These are phyloP conservation scores for Colletotrichum lindemuthianum DNA, from an alignment of 2,329 filamentous ascomycete species.

Conservation along the genomic window DNA sequence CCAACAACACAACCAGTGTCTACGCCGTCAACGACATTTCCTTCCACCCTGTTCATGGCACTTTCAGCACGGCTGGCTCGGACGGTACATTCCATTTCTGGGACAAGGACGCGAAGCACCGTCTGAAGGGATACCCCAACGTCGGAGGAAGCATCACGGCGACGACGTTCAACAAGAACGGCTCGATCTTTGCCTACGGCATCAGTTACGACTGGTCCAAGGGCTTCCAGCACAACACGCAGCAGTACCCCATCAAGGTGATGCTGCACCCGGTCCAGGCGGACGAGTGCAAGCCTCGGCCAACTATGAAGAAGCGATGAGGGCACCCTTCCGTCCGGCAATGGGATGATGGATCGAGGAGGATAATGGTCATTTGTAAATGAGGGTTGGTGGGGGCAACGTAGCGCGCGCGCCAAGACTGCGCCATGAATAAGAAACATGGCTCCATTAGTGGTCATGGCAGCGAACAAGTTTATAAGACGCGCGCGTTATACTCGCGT, in stretches of 20 bases:
- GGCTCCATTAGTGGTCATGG: too few species aligned
- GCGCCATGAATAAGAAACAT: too few species aligned
- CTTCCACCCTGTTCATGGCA: slow-evolving; percentile 96
- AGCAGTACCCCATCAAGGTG: slow-evolving; percentile 79
- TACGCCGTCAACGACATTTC: slow-evolving; percentile 97
- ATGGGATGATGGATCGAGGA: not conserved
- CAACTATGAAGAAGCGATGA: slow-evolving; percentile 67
- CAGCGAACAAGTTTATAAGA: too few species aligned
- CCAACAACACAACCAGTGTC: slow-evolving; percentile 84
- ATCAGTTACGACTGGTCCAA: slow-evolving; percentile 99
- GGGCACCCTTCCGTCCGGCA: slow-evolving; percentile 37
- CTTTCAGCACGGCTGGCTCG: slow-evolving; percentile 95
- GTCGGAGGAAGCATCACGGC: slow-evolving; percentile 89
- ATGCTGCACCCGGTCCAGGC: slow-evolving; percentile 81
- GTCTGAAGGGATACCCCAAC: slow-evolving; percentile 86
- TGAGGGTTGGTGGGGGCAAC: too few species aligned
- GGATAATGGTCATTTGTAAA: not conserved
- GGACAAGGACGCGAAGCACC: slow-evolving; percentile 92
- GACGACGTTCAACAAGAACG: slow-evolving; percentile 90
- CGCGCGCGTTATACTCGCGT: too few species aligned
- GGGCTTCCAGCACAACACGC: slow-evolving; percentile 86
- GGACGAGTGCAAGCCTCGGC: slow-evolving; percentile 71
- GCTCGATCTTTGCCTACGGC: slow-evolving; percentile 87
- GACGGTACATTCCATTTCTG: slow-evolving; percentile 98
- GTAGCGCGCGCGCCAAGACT: too few species aligned